These are phyloP conservation scores for Ramichloridium luteum DNA, from an alignment of 2,329 filamentous ascomycete genomes.

Conservation along the genomic window DNA sequence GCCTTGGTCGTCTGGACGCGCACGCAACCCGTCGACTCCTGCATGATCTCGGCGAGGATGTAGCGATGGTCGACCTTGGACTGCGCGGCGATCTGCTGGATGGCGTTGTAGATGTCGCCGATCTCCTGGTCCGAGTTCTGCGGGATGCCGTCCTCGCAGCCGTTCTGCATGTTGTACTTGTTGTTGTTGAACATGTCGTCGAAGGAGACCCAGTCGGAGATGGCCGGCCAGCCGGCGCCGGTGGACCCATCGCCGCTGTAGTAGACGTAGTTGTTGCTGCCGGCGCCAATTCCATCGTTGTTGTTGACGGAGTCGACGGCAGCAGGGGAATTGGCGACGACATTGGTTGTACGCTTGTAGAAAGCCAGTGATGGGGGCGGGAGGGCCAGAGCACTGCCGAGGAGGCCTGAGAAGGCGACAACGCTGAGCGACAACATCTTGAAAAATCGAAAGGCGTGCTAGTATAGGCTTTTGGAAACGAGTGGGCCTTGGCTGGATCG, in stretches of 20 bases:
- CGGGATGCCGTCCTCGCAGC: constrained; percentile 6
- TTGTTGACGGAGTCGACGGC: not conserved
- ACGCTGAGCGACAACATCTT: too few relatives aligned
- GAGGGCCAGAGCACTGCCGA: too few relatives aligned
- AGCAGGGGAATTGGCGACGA: too few relatives aligned
- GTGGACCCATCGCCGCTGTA: constrained; percentile 4
- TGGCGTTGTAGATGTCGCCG: constrained; percentile 11
- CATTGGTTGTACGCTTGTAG: too few relatives aligned
- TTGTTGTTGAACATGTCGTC: constrained; percentile 23
- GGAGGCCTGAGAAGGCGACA: too few relatives aligned
- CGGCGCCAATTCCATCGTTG: not conserved
- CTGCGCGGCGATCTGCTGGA: constrained; percentile 10
- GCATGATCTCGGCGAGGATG: constrained; percentile 9
- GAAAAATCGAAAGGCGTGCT: too few relatives aligned
- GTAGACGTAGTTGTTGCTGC: not conserved
- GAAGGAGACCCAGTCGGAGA: constrained; percentile 11
- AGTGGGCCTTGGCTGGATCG: too few relatives aligned
- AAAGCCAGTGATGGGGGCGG: too few relatives aligned
- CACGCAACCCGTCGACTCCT: constrained; percentile 11
- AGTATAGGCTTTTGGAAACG: too few relatives aligned
- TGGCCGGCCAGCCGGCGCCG: constrained; percentile 1
- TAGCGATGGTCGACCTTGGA: constrained; percentile 11
- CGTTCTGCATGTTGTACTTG: constrained; percentile 1
- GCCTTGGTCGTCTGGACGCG: constrained; percentile 7
- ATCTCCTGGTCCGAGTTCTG: constrained; percentile 8